Evolutionary conservation across 768 basidiomycete genomes (phyloP).

Genomic region (Polyporus arcularius): DNA sequence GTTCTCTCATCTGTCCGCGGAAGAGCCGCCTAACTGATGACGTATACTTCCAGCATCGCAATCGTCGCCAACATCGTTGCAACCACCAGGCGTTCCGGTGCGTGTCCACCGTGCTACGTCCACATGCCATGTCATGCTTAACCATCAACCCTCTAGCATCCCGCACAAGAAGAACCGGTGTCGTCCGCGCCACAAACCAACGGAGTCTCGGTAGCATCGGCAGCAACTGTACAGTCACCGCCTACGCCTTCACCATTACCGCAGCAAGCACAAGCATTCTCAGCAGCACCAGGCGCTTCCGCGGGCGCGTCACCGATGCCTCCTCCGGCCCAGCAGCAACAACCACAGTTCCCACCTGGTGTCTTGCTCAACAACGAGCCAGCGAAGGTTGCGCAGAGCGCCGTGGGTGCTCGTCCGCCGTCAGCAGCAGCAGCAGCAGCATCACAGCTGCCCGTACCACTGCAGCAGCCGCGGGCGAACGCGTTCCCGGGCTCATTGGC

Average conservation of each 20-base stretch:
- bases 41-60: constrained; percentile 40
- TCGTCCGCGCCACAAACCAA: constrained; percentile 37
- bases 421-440: constrained; percentile 41
- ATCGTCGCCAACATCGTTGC: constrained; percentile 19
- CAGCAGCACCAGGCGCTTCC: constrained; percentile 6
- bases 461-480: constrained; percentile 40
- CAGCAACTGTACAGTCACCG: constrained; percentile 10
- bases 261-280: constrained; percentile 48
- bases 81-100: constrained; percentile 18
- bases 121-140: constrained; percentile 15
- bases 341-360: constrained; percentile 64
- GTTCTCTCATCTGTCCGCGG: constrained; percentile 34
- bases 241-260: constrained; percentile 42
- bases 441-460: constrained; percentile 42
- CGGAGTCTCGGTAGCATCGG: constrained; percentile 33
- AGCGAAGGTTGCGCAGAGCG: constrained; percentile 29
- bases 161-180: constrained; percentile 37
- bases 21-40: constrained; percentile 20
- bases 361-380: constrained; percentile 48
- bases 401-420: constrained; percentile 46
- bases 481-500: constrained; percentile 85
- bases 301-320: constrained; percentile 33
- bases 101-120: constrained; percentile 10
- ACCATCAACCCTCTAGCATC: constrained; percentile 28
- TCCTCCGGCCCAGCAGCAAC: constrained; percentile 33